phyloP scores from a whole-genome alignment of 2,329 filamentous ascomycete genomes.

The Phialophora macrospora region DNA sequence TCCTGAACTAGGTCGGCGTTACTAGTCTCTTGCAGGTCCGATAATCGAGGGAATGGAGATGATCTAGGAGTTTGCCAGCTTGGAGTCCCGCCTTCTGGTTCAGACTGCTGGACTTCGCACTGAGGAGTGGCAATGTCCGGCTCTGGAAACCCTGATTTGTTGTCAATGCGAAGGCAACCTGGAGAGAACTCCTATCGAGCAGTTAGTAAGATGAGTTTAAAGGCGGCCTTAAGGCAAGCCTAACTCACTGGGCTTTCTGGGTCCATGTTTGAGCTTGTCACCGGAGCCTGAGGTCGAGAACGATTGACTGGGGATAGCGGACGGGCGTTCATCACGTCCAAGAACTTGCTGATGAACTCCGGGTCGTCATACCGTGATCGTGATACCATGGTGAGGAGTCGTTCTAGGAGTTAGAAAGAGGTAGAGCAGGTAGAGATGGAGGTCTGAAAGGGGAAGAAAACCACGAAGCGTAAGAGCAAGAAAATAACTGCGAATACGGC shows the following conservation, averaged over 20 bases:
- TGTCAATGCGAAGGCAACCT: not conserved
- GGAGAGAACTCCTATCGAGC: conserved; percentile 6
- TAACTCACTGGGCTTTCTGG: conserved; percentile 7
- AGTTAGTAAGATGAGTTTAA: conserved; percentile 2
- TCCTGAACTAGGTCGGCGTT: conserved; percentile 3
- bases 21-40: not conserved
- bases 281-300: not conserved
- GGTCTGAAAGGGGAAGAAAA: not conserved
- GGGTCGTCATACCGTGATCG: conserved; percentile 2
- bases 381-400: not conserved
- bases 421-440: not conserved
- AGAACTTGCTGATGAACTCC: conserved; percentile 3
- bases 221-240: too few species aligned
- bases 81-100: not conserved
- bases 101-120: not conserved
- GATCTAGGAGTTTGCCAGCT: not conserved
- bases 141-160: not conserved
- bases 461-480: not conserved
- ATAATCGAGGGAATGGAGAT: conserved; percentile 6
- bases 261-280: not conserved
- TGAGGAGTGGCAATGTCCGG: not conserved
- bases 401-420: too few species aligned
- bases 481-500: not conserved
- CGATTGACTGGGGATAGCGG: not conserved
- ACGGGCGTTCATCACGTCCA: not conserved